Conservation (phyloP, 2,329 filamentous ascomycete species). For the Claviceps humidiphila region DNA sequence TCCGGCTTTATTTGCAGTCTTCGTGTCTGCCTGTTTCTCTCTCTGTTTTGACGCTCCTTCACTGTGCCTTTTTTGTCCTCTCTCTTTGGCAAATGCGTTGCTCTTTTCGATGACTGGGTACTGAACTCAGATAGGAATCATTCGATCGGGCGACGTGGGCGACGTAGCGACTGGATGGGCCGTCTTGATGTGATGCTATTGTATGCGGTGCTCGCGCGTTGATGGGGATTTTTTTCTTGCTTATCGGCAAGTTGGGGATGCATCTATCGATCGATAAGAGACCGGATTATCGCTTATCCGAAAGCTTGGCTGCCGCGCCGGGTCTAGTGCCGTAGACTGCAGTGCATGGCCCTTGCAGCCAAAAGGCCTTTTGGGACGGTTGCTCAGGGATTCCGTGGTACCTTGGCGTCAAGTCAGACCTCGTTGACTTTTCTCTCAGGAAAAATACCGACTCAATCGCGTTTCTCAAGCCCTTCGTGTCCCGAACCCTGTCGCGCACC, state of each 20-base stretch:
- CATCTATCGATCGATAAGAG: constrained; percentile 14
- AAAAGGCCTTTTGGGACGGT: not conserved
- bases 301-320: not conserved
- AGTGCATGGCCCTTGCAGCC: not conserved
- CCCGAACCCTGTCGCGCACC: not conserved
- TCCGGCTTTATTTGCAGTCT: not conserved
- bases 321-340: not conserved
- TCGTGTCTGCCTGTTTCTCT: not conserved
- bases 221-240: constrained; percentile 13
- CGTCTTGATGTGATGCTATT: not conserved
- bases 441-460: not conserved
- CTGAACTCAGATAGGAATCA: not conserved
- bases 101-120: too few species aligned
- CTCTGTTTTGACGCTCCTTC: not conserved
- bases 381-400: not conserved
- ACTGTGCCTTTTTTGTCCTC: too few species aligned
- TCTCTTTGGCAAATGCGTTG: too few species aligned
- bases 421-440: not conserved
- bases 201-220: not conserved
- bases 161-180: not conserved
- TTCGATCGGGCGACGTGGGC: not conserved
- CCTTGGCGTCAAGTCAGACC: not conserved
- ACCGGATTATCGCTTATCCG: constrained; percentile 19
- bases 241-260: constrained; percentile 14
- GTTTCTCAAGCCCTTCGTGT: not conserved